Evolutionary conservation across 106 monocot species (phyloP), one percentile per base, ranked within the genome.

Genomic region (Triglochin maritima): DNA sequence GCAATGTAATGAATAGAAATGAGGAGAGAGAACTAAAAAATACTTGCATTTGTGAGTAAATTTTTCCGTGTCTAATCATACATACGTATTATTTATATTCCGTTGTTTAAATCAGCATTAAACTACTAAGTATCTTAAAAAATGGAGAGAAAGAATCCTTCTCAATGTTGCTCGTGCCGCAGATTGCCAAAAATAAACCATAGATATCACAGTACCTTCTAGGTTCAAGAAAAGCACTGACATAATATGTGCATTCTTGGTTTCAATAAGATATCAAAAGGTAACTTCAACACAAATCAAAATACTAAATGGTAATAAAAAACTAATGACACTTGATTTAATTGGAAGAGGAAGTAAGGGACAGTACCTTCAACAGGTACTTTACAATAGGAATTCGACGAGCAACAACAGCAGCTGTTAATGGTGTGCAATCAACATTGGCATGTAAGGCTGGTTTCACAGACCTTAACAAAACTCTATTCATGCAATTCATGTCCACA

Each of bases 401-500:
- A 67, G 73, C 64, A 43, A 87, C 63, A 61, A 84, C 74, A 50
- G 87, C 87, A 60, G 84, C 87, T 9, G 79, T 60, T 10, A 87
- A 66, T 53, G 87, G 81, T 3, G 81, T 87, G 77, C 84, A 87
- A 68, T 87, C 76, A 45, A 79, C 83, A 69, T 87, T 84, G 45
- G 81, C 83, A 69, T 87, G 81, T 49, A 87, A 62, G 6, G 67
- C 43, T 9, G 87, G 87, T 53, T 79, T 87, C 16, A 81, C 42
- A 3, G 87, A 87, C 50, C 58, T 78, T 60, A 87, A 69, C 14
- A 84, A 81, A 56, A 81, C 67, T 64, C 83, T 72, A 46, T 60
- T 65, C 60, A 73, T 77, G 41, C 75, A 70, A 64, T 84, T 84
- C 42, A 79, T 60, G 61, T 87, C 81, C 7, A 87, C 76, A 14